Base-by-base conservation (phyloP, 1,284 basidiomycete species). In the Flammula alnicola region DNA sequence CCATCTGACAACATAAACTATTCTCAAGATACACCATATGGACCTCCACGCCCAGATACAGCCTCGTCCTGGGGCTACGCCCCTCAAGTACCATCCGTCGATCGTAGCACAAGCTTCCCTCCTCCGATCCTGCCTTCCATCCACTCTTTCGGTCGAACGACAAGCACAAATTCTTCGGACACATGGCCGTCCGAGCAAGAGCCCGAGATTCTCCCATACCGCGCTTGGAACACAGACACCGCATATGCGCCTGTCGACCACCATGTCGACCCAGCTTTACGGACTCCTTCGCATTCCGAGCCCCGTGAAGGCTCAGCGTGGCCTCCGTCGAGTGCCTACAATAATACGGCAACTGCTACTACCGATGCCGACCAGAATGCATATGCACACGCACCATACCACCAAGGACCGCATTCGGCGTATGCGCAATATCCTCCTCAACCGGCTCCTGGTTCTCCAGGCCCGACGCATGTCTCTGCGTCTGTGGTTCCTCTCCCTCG, bases 21-120 rank as follows among this genome's bases (percentile, higher is more conserved):
- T 49, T 53, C 71, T 26, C 59, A 64, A 32, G 35, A 64, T 61
- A 53, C 72, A 10, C 62, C 71, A 11, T 76, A 78, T 56, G 67
- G 66, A 33, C 60, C 72, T 20, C 60, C 71, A 31, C 46, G 65
- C 17, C 44, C 64, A 12, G 63, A 66, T 32, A 59, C 67, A 37
- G 50, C 63, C n/a, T 68, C 78, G 26, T 63, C 74, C 32, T 85
- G 84, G 84, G 74, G 71, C 12, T 86, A 86, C 60, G 59, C 78
- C 16, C 65, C 74, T 19, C 59, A 73, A 33, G 59, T 63, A 7
- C 49, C 76, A 17, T 65, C 72, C 25, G 68, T 75, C n/a, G 79
- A 82, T 58, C 77, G 77, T 23, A 73, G 75, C 49, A 70, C 79
- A n/a, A 68, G 63, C 27, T 79, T 77, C 53, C 77, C 78, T 23